Evolutionary conservation across 495 filamentous ascomycete genomes (phyloP).

Genomic region (Annulohypoxylon maeteangense): DNA sequence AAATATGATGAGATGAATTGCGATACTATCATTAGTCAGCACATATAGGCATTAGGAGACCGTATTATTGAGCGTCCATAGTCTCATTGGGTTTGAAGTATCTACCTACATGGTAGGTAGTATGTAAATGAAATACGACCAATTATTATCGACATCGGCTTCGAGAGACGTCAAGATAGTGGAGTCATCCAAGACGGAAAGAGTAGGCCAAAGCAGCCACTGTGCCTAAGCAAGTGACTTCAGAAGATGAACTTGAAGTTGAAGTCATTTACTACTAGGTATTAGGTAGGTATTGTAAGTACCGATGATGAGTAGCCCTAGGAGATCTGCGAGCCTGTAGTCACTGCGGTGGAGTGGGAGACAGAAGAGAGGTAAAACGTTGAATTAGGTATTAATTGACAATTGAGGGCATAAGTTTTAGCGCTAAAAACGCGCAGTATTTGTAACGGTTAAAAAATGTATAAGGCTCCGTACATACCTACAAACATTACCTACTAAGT

Average conservation of each 20-base stretch:
- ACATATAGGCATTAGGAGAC: neutral
- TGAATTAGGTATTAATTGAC: constrained; percentile 7
- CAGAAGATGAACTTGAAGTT: neutral
- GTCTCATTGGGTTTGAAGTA: neutral
- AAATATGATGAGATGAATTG: constrained; percentile 4
- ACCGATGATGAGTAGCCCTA: constrained; percentile 4
- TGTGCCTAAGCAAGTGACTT: neutral
- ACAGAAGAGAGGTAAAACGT: neutral
- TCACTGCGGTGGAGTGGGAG: constrained; percentile 9
- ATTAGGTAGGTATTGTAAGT: neutral
- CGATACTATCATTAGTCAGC: neutral
- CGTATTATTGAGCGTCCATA: constrained; percentile 7
- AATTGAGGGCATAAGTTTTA: neutral
- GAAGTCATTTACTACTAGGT: neutral
- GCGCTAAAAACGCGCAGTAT: neutral
- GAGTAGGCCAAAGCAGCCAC: neutral
- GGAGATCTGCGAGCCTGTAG: constrained; percentile 1
- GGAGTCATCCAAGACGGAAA: neutral
- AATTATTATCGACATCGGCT: constrained; percentile 3
- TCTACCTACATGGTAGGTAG: neutral
- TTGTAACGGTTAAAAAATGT: neutral
- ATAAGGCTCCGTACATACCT: neutral
- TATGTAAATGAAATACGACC: neutral
- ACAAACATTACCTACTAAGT: neutral
- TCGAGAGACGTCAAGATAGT: constrained; percentile 1